phyloP scores from a whole-genome alignment of 1,284 basidiomycete genomes.

The Lentinula novae-zelandiae region DNA sequence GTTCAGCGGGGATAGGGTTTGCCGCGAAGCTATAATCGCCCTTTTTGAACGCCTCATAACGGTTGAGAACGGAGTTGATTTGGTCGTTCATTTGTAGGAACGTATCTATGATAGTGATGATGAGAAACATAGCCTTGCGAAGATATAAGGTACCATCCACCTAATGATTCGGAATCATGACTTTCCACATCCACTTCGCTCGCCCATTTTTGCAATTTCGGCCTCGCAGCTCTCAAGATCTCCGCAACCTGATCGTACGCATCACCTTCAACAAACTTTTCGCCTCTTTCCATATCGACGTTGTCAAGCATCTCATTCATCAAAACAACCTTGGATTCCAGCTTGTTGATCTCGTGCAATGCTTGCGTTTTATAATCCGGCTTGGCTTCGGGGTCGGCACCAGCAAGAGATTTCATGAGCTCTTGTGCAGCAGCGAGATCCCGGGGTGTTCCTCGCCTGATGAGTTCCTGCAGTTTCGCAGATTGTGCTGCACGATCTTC shows the following conservation, averaged over 20 bases:
- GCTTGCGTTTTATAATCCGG: conserved; percentile 93
- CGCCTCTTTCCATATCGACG: conserved; percentile 66
- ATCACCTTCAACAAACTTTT: conserved; percentile 83
- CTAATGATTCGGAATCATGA: conserved; percentile 79
- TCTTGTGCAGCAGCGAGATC: conserved; percentile 97
- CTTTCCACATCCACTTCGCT: conserved; percentile 60
- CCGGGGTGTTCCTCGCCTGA: conserved; percentile 91
- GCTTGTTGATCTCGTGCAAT: conserved; percentile 86
- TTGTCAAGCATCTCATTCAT: conserved; percentile 98
- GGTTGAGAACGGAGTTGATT: conserved; percentile 88
- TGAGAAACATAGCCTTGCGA: not conserved
- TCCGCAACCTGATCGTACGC: conserved; percentile 95
- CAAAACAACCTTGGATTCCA: conserved; percentile 91
- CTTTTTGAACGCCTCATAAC: conserved; percentile 89
- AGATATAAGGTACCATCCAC: conserved; percentile 31
- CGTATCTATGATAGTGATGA: conserved; percentile 54
- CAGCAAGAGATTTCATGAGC: conserved; percentile 94
- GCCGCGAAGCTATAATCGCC: conserved; percentile 76
- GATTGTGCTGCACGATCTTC: conserved; percentile 95
- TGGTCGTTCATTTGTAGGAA: conserved; percentile 96
- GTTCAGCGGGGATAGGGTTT: conserved; percentile 61
- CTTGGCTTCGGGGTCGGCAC: conserved; percentile 92
- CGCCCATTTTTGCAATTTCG: conserved; percentile 99
- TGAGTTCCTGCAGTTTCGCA: conserved; percentile 97
- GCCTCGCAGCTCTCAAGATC: conserved; percentile 81